Conservation (phyloP, 192 early-diverging fungal genomes). For the Coemansia sp. region DNA sequence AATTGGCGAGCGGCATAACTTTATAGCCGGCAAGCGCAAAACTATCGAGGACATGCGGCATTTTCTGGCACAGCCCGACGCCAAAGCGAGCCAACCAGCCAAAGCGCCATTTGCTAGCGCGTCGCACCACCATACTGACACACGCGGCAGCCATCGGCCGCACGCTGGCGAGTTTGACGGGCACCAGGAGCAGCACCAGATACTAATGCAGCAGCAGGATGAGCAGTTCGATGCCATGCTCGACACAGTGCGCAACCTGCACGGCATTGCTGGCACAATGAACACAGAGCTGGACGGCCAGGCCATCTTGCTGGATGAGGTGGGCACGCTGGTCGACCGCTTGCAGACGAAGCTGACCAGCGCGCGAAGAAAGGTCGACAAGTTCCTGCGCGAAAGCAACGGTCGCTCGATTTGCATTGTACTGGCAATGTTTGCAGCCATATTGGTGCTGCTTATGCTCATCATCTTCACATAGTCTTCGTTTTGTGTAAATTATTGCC, state of each 20-base stretch:
- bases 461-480: conserved; percentile 44
- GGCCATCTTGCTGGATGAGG: conserved; percentile 49
- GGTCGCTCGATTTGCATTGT: conserved; percentile 45
- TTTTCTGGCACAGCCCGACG: conserved; percentile 17
- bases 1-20: conserved; percentile 36
- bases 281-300: conserved; percentile 55
- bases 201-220: conserved; percentile 55
- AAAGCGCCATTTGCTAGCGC: neutral
- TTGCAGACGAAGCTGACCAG: conserved; percentile 35
- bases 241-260: conserved; percentile 52
- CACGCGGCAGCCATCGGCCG: conserved; percentile 5
- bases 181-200: conserved; percentile 46
- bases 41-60: conserved; percentile 41
- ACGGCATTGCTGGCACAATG: conserved; percentile 51
- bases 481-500: conserved; percentile 9
- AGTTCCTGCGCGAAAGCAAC: conserved; percentile 47
- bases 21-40: conserved; percentile 31
- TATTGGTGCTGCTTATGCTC: conserved; percentile 48
- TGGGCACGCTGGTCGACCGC: conserved; percentile 36
- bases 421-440: conserved; percentile 40
- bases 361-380: conserved; percentile 37
- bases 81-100: neutral
- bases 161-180: conserved; percentile 24
- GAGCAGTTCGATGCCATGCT: conserved; percentile 52
- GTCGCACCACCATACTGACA: neutral